Base-by-base conservation (phyloP, 441 rosid genomes). In the Gossypium trilobum region DNA sequence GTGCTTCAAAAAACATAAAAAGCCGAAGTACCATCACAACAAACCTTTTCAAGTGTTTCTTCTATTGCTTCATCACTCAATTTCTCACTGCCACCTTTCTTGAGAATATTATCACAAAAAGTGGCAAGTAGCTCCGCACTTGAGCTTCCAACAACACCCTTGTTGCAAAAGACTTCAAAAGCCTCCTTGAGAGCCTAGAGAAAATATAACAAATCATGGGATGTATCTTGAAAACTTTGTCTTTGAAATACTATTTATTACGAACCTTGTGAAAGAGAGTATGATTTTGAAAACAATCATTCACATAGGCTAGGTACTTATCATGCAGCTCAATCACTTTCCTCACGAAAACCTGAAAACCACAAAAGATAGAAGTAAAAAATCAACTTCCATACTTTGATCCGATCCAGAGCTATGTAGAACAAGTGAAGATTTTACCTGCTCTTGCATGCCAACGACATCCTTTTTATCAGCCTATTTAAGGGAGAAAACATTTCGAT, bases 391-490 rank as follows among this genome's bases (percentile, higher is more conserved):
- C 39, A 14, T 16, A 19, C 51, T 14, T 42, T n/a, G 11, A 74
- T 27, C 39, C 33, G 70, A 46, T 10, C 65, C 4, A 2, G 33
- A 23, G 27, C 20, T 25, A 25, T 42, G 27, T n/a, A 25, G 20
- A 42, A 17, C 22, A 63, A 66, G 52, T 4, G 29, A 73, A 63
- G 29, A 62, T 33, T 42, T 19, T 75, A 84, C 87, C 85, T 84
- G 87, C 60, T 82, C 87, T 68, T 84, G 85, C 74, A 86, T 50
- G 19, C 93, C 93, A 73, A 87, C 88, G 5, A 86, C 77, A 62
- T 89, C 93, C 77, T 73, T 89, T 74, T 85, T 89, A 1, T 89
- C 91, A 13, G 86, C 91, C 93, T 89, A 81, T 71, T 31, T 9
- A 65, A 60, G 27, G 36, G 1, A 75, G 55, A 39, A 44, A 39